Evolutionary conservation across 1,284 basidiomycete species (phyloP).

Genomic region (Apiotrichum laibachii): DNA sequence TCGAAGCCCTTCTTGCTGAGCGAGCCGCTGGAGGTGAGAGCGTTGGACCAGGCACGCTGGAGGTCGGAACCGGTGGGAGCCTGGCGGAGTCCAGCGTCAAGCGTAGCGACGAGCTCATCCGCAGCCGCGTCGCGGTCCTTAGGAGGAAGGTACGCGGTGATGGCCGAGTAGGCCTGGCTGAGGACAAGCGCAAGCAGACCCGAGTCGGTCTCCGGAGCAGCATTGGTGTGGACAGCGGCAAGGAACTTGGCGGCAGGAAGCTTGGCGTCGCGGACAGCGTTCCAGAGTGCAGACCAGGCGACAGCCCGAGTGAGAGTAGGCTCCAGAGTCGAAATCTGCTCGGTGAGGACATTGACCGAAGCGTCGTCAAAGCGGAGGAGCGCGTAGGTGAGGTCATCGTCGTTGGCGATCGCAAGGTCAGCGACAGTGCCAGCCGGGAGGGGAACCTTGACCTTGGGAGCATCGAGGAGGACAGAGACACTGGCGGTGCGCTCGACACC

Average conservation of each 20-base stretch:
- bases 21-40: not conserved
- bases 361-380: constrained; percentile 12
- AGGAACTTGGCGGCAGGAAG: constrained; percentile 8
- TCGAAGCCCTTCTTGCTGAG: not conserved
- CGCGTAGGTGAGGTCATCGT: constrained; percentile 16
- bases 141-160: not conserved
- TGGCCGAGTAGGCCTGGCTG: not conserved
- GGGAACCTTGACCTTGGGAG: constrained; percentile 8
- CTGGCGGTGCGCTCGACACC: constrained; percentile 9
- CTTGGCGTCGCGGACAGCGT: constrained; percentile 15
- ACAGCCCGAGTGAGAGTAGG: constrained; percentile 14
- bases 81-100: not conserved
- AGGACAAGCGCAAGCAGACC: constrained; percentile 8
- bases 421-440: constrained; percentile 1
- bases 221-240: constrained; percentile 4
- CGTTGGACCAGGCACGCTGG: constrained; percentile 12
- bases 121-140: not conserved
- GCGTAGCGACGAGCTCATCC: not conserved
- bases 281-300: constrained; percentile 14
- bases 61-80: constrained; percentile 7
- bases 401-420: constrained; percentile 15
- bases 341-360: constrained; percentile 8
- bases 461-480: constrained; percentile 11
- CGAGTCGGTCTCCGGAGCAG: constrained; percentile 6
- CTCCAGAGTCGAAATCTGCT: constrained; percentile 7